Base-by-base conservation (phyloP, 2,329 filamentous ascomycete species). In the Neofusicoccum sp. region DNA sequence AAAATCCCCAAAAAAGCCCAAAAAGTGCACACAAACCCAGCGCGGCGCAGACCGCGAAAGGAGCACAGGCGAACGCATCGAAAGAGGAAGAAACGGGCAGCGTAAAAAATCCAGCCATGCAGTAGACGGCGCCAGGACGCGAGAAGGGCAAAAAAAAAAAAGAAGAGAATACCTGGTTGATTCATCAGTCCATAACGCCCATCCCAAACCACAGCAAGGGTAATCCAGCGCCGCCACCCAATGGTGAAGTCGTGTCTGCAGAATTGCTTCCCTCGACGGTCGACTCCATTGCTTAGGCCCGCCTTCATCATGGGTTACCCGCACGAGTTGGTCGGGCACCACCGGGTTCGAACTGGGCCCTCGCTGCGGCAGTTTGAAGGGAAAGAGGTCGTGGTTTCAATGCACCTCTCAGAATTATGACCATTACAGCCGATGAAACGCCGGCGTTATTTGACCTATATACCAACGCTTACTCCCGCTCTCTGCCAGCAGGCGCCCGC, bases 291-390 rank as follows among this genome's bases (percentile, higher is more conserved):
- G 75, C 75, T 77, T 76, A 77, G 69, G 73, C 70, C 69, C 74
- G 67, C 70, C 74, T 75, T 61, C 74, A 76, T 77, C 75, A 68
- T 68, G 67, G 68, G 74, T 76, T 77, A 77, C 75, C 75, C 68
- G 65, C 67, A 67, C 69, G 75, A 76, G 75, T 77, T 73, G 71
- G 70, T 67, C 62, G 69, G 67, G 71, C 74, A 74, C 74, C 74
- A 76, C 69, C 69, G 70, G 74, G 75, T 73, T 77, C 75, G 75
- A 77, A 77, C 74, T 73, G 74, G 75, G 74, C 75, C 75, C 74
- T 56, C 62, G 39, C 45, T 39, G 12, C n/a, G 47, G 56, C 45
- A 39, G 9, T 60, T 34, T 11, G 33, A 52, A 64, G 62, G 56
- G 62, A 59, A 63, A 64, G 62, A 61, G 16, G 54, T 36, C 48